Percentiles rank a stretch among this genome's conserved stretches.
These are phyloP conservation scores for Pseudogymnoascus sp. DNA, from an alignment of 2,329 filamentous ascomycete species.

Conservation along the genomic window DNA sequence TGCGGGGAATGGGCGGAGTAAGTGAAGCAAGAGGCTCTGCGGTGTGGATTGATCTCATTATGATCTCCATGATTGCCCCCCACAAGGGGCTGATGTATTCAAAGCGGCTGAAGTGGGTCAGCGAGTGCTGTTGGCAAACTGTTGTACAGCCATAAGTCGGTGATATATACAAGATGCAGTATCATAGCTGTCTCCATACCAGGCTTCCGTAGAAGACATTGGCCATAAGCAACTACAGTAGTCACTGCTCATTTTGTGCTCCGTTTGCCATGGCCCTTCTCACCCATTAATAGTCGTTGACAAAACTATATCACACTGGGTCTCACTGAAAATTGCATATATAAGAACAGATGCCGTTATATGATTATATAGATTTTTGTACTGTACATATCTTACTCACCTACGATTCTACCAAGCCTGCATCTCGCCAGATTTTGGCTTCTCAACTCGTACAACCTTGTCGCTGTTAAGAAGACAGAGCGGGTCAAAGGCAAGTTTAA, in stretches of 20 bases:
- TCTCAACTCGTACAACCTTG: constrained; percentile 59
- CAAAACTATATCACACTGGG: background rate
- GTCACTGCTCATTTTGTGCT: no score
- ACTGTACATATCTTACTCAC: background rate
- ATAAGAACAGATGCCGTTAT: background rate
- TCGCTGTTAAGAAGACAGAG: constrained; percentile 59
- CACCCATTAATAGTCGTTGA: background rate
- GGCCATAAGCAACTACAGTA: no score
- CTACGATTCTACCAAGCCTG: constrained; percentile 34
- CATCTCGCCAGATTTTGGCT: constrained; percentile 42
- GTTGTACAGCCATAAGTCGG: background rate
- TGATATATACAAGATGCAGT: background rate
- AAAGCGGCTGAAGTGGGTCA: background rate
- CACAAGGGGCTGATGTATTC: background rate
- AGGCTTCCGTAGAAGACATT: no score
- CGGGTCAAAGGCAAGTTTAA: constrained; percentile 76
- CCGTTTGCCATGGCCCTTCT: no score
- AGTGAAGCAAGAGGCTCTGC: background rate
- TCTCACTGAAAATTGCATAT: background rate
- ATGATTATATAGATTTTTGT: background rate
- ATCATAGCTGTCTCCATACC: no score
- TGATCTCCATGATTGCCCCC: background rate
- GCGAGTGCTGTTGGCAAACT: background rate
- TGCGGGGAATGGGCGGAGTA: background rate
- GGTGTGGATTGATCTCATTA: background rate